phyloP scores from a whole-genome alignment of 176 grass and related monocot genomes.

The bread wheat (Triticum aestivum) region IWGSC_CS_RefSeq_v2.1 NC_057806.1:495405777-495406276 shows the following conservation, averaged over 20 bases:
- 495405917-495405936: conserved; percentile 21
- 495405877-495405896: conserved; percentile 3
- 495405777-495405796: not conserved
- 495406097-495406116: not conserved
- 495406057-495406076: conserved; percentile 28
- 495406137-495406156: no score
- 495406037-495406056: not conserved
- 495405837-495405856: not conserved
- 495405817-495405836: no score
- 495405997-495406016: conserved; percentile 51
- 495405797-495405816: not conserved
- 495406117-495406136: not conserved
- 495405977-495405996: conserved; percentile 52
- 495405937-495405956: not conserved
- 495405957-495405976: not conserved
- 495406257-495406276: no score
- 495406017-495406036: conserved; percentile 13
- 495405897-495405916: conserved; percentile 17
- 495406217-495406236: not conserved
- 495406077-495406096: not conserved
- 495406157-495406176: not conserved
- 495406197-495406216: not conserved
- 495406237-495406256: no score
- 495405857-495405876: conserved; percentile 25
- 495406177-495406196: not conserved